Evolutionary conservation across 164 flowering plant genomes (phyloP).

Genomic region (Sedum album): DNA sequence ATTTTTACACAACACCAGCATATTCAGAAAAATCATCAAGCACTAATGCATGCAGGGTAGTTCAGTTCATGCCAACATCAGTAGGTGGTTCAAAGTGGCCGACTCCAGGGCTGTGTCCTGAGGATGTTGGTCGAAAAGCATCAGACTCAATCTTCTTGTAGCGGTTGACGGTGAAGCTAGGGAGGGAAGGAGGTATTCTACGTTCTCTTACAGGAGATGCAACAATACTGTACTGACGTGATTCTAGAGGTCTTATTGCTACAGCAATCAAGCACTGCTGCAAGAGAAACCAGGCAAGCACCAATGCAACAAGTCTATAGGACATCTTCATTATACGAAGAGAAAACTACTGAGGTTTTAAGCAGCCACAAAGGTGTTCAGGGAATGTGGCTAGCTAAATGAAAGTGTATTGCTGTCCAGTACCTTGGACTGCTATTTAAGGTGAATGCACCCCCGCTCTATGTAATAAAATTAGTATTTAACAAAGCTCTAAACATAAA

Average conservation of each 20-base stretch:
- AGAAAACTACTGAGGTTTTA: neutral
- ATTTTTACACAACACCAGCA: too few species aligned
- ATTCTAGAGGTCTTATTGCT: neutral
- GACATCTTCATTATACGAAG: neutral
- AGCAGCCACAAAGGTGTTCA: neutral
- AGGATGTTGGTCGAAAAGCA: conserved; percentile 7
- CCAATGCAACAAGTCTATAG: neutral
- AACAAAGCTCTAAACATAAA: too few species aligned
- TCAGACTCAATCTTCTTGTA: conserved; percentile 1
- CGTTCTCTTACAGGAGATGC: neutral
- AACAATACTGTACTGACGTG: neutral
- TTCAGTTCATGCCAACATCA: neutral
- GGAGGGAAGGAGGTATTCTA: neutral
- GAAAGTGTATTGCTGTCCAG: neutral
- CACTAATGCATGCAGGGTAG: neutral
- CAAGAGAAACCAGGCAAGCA: neutral
- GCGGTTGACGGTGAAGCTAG: conserved; percentile 5
- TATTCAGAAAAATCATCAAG: neutral
- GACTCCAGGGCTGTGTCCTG: conserved; percentile 10
- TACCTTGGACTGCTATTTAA: conserved; percentile 16
- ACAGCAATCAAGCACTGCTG: neutral
- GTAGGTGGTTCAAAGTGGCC: conserved; percentile 8
- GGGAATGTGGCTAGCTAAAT: neutral
- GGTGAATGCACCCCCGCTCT: conserved; percentile 8
- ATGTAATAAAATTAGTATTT: neutral